Evolutionary conservation across 1,139 yeast genomes (phyloP).

Genomic region (Pichia sp.): DNA sequence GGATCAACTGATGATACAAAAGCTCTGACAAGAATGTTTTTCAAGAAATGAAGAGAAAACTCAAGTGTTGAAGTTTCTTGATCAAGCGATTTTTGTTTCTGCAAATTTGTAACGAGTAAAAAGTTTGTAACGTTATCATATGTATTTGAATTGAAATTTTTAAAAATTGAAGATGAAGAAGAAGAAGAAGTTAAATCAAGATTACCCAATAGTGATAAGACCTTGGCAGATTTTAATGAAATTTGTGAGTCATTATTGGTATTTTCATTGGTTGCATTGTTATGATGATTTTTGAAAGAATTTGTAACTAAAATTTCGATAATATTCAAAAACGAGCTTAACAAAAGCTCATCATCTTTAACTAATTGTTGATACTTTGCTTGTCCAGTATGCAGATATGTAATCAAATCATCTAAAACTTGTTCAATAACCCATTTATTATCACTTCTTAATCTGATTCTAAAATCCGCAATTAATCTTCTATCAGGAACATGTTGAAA

Average conservation of each 20-base stretch:
- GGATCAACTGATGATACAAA: slow-evolving; percentile 92
- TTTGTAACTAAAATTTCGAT: slow-evolving; percentile 4
- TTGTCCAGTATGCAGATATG: slow-evolving; percentile 45
- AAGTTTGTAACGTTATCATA: slow-evolving; percentile 16
- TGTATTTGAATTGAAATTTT: background rate
- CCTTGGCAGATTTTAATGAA: slow-evolving; percentile 55
- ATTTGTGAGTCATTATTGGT: slow-evolving; percentile 35
- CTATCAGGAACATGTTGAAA: slow-evolving; percentile 17
- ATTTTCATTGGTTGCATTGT: background rate
- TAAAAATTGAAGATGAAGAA: background rate
- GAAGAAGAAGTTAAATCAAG: slow-evolving; percentile 42
- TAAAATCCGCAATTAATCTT: slow-evolving; percentile 39
- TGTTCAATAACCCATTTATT: slow-evolving; percentile 76
- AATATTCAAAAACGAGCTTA: slow-evolving; percentile 1
- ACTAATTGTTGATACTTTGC: slow-evolving; percentile 5
- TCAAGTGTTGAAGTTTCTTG: slow-evolving; percentile 54
- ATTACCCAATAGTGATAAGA: slow-evolving; percentile 73
- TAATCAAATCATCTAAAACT: slow-evolving; percentile 61
- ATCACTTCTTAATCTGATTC: slow-evolving; percentile 54
- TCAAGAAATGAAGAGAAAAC: slow-evolving; percentile 62
- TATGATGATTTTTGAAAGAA: slow-evolving; percentile 1
- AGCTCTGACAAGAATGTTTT: slow-evolving; percentile 64
- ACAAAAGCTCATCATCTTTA: slow-evolving; percentile 9
- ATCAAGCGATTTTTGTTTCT: slow-evolving; percentile 7
- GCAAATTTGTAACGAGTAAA: slow-evolving; percentile 12